Percentiles rank a stretch among this genome's conserved stretches.
Conservation (phyloP, 2,329 filamentous ascomycete genomes). For the Colletotrichum truncatum region DNA sequence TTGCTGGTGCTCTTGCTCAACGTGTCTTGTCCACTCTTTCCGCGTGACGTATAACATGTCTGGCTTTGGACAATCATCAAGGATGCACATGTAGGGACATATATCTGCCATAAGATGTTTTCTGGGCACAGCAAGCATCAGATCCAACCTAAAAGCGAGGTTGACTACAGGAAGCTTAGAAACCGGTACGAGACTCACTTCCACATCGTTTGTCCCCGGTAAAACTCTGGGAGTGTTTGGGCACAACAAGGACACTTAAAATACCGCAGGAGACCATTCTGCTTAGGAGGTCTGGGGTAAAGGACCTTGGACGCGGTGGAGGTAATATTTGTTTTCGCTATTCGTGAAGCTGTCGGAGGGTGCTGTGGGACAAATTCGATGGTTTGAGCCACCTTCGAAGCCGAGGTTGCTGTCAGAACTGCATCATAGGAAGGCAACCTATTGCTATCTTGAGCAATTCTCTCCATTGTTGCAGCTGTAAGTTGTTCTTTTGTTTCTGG, state of each 20-base stretch:
- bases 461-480: neutral
- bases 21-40: neutral
- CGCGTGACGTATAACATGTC: neutral
- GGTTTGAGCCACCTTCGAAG: neutral
- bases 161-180: neutral
- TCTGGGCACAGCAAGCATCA: neutral
- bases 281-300: neutral
- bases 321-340: neutral
- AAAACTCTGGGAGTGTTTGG: neutral
- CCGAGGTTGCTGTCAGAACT: neutral
- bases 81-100: neutral
- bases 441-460: neutral
- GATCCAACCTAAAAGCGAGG: neutral
- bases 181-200: neutral
- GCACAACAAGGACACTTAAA: neutral
- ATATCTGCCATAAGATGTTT: neutral
- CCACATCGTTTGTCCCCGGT: neutral
- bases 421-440: neutral
- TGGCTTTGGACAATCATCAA: neutral
- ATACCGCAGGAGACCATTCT: neutral
- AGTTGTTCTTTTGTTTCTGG: neutral
- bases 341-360: neutral
- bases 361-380: neutral
- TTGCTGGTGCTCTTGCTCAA: neutral
- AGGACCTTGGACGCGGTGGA: neutral